A percentile compares a stretch with the other conserved stretches of the same genome.
Evolutionary conservation across 176 grass and related monocot species (phyloP).

Genomic region (Oryza brachyantha): DNA sequence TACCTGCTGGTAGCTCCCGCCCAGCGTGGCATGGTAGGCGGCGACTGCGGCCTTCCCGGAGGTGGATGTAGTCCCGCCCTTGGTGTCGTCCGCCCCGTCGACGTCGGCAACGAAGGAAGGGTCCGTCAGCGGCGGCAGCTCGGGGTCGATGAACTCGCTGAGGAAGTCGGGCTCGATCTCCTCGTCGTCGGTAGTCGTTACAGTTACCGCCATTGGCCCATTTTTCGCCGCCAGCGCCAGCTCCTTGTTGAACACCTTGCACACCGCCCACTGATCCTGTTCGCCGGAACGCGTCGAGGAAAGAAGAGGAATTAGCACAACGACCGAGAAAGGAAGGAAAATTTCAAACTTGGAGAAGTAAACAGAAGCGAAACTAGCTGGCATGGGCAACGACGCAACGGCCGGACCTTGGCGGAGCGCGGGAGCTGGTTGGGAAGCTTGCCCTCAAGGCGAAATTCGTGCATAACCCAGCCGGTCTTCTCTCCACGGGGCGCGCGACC

Average conservation of each 20-base stretch:
- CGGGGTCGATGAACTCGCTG: conserved; percentile 49
- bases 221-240: conserved; percentile 31
- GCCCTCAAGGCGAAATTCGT: conserved; percentile 87
- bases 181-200: neutral
- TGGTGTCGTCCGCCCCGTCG: conserved; percentile 32
- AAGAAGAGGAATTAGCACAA: neutral
- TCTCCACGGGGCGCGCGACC: conserved; percentile 82
- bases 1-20: conserved; percentile 13
- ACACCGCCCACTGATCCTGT: conserved; percentile 91
- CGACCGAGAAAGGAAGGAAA: neutral
- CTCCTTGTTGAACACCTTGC: conserved; percentile 81
- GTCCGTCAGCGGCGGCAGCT: conserved; percentile 65
- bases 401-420: conserved; percentile 61
- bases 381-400: no score
- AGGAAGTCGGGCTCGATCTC: conserved; percentile 45
- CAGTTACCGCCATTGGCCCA: conserved; percentile 24
- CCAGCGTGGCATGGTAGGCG: neutral
- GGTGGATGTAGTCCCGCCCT: conserved; percentile 29
- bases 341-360: neutral
- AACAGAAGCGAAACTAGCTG: neutral
- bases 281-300: neutral
- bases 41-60: neutral
- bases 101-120: conserved; percentile 26
- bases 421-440: conserved; percentile 46
- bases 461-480: conserved; percentile 94